Evolutionary conservation across 164 flowering plant species (phyloP).

Genomic region (Annona cherimola): DNA sequence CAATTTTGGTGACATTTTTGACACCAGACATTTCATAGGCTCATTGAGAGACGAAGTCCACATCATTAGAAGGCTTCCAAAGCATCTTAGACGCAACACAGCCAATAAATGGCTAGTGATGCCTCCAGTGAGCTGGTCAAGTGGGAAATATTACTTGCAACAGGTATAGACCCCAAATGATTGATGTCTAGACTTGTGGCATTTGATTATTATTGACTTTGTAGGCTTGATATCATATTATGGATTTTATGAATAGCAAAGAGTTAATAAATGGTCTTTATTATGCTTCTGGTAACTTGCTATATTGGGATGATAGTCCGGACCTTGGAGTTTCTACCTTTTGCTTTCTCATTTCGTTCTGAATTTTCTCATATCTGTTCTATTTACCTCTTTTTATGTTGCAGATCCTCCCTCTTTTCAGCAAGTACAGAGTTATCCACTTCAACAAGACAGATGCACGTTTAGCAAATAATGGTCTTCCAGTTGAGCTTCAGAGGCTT

Average conservation of each 20-base stretch:
- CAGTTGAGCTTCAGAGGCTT: conserved; percentile 66
- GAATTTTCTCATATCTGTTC: background rate
- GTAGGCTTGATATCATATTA: background rate
- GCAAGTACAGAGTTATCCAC: conserved; percentile 54
- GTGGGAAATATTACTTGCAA: conserved; percentile 73
- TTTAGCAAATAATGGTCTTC: conserved; percentile 74
- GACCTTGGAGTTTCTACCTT: background rate
- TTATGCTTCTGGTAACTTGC: background rate
- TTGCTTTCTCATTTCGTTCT: background rate
- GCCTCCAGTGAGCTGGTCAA: conserved; percentile 99
- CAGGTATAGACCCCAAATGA: conserved; percentile 45
- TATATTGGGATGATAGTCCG: background rate
- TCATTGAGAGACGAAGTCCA: conserved; percentile 88
- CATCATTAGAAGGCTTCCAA: conserved; percentile 76
- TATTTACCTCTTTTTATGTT: background rate
- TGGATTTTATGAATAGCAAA: background rate
- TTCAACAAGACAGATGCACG: conserved; percentile 87
- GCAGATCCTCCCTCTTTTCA: conserved; percentile 79
- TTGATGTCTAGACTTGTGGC: background rate
- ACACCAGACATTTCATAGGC: conserved; percentile 77
- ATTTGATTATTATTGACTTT: background rate
- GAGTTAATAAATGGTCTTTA: background rate
- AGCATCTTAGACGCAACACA: conserved; percentile 42
- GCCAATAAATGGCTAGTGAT: conserved; percentile 47
- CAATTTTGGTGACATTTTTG: conserved; percentile 86